Evolutionary conservation across 176 grass and related monocot genomes (phyloP).

Genomic region (Bolboschoenus planiculmis): DNA sequence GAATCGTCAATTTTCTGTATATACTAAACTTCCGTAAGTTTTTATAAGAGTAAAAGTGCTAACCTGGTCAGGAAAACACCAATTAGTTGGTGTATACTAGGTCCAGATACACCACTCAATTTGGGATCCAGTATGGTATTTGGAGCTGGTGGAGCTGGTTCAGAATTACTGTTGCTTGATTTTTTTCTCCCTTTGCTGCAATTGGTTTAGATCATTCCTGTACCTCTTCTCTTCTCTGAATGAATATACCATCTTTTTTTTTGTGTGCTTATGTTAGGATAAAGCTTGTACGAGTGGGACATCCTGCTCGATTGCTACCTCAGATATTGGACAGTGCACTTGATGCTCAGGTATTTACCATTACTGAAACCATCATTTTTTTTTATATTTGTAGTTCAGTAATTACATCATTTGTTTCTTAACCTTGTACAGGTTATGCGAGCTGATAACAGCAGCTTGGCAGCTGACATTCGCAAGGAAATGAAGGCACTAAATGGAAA

Average conservation of each 20-base stretch:
- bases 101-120: not conserved
- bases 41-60: not conserved
- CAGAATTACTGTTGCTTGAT: not conserved
- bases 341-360: constrained; percentile 63
- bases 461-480: constrained; percentile 96
- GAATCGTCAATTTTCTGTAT: not conserved
- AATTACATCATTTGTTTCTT: constrained; percentile 3
- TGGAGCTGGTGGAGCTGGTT: not conserved
- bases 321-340: constrained; percentile 91
- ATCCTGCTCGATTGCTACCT: constrained; percentile 93
- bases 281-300: constrained; percentile 89
- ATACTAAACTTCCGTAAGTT: not conserved
- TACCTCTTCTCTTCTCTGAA: not conserved
- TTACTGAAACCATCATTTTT: constrained; percentile 2
- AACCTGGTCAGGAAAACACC: too few relatives aligned
- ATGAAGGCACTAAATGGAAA: constrained; percentile 93
- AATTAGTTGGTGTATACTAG: not conserved
- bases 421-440: constrained; percentile 58
- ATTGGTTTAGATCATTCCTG: not conserved
- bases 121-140: not conserved
- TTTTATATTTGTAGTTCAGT: constrained; percentile 19
- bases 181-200: not conserved
- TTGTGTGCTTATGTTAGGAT: constrained; percentile 39
- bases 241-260: constrained; percentile 12
- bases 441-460: constrained; percentile 93